Base-by-base conservation (phyloP, 2,329 filamentous ascomycete genomes). In the Sordariomycetes sp. region DNA sequence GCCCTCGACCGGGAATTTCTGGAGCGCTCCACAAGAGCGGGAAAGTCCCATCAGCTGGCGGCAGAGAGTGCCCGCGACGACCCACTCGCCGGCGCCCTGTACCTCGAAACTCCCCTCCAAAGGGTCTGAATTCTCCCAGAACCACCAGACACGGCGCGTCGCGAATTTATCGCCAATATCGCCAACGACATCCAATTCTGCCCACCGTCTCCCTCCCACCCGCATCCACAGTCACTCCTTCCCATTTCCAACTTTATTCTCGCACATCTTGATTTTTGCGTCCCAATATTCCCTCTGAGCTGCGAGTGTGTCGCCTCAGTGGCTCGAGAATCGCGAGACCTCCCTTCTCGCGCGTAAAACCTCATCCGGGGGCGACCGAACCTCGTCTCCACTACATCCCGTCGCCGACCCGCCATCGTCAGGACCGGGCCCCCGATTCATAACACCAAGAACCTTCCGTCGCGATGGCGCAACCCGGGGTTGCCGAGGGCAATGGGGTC, bases 381-480 rank as follows among this genome's bases (percentile, higher is more conserved):
- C 12, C 10, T 25, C 43, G 4, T 50, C 24, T 25, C 25, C 8
- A 34, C 43, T n/a, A 32, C 32, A 43, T 43, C 55, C 25, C 34
- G 32, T 43, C 18, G 24, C 18, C 67, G 67, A 63, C 66, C 67
- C 64, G 53, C 54, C 56, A 57, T 60, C 60, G 57, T 59, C 58
- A 62, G 61, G 59, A 60, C 59, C 59, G 62, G 57, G 59, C 53
- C 56, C 62, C 63, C 63, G 61, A 66, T 35, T 34, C 28, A 50
- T 50, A 20, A 11, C 46, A 48, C n/a, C 51, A 3, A 25, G 16
- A 6, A 35, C 59, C 55, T n/a, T 14, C 52, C 28, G 57, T 58
- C 57, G 60, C 63, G 64, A 76, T 76, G 74, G 71, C 74, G 65
- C 74, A 76, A 67, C 69, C 73, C 57, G 65, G 70, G 60, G 66